A percentile compares a stretch with the other conserved stretches of the same genome.
Conservation (phyloP, 2,329 filamentous ascomycete species). For the Colletotrichum chlorophyti region DNA sequence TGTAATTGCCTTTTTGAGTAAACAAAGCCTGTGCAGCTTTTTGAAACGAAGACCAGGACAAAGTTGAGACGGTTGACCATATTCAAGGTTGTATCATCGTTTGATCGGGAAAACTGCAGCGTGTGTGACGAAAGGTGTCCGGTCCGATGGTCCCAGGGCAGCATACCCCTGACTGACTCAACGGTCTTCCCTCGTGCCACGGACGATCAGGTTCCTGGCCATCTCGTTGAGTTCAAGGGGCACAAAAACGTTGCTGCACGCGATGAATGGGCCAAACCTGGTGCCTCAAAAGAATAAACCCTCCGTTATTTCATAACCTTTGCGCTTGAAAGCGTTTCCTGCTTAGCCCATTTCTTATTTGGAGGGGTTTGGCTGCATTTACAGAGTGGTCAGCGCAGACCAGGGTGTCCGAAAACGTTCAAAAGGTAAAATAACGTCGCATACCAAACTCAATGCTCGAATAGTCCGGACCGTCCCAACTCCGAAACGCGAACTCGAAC, state of each 20-base stretch:
- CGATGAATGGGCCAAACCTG: too few relatives aligned
- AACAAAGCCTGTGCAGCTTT: slow-evolving; percentile 17
- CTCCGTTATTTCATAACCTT: too few relatives aligned
- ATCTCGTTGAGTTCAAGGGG: too few relatives aligned
- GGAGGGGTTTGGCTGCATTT: too few relatives aligned
- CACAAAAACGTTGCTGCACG: background rate
- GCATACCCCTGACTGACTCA: background rate
- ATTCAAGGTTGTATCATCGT: slow-evolving; percentile 14
- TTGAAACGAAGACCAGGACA: slow-evolving; percentile 22
- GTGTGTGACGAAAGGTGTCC: slow-evolving; percentile 9
- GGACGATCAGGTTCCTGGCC: background rate
- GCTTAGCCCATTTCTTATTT: background rate
- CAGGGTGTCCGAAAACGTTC: background rate
- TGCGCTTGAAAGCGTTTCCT: too few relatives aligned
- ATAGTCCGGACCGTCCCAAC: slow-evolving; percentile 2
- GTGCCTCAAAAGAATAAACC: too few relatives aligned
- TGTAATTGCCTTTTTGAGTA: background rate
- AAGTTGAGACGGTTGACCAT: slow-evolving; percentile 14
- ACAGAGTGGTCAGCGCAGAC: too few relatives aligned
- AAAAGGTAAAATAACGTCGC: background rate
- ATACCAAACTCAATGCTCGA: background rate
- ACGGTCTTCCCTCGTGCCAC: background rate
- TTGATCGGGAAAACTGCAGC: slow-evolving; percentile 17
- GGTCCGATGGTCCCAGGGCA: background rate
- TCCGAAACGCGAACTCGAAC: slow-evolving; percentile 10